Evolutionary conservation across 257 asterid species (phyloP).

Genomic region (Salvia miltiorrhiza): DNA sequence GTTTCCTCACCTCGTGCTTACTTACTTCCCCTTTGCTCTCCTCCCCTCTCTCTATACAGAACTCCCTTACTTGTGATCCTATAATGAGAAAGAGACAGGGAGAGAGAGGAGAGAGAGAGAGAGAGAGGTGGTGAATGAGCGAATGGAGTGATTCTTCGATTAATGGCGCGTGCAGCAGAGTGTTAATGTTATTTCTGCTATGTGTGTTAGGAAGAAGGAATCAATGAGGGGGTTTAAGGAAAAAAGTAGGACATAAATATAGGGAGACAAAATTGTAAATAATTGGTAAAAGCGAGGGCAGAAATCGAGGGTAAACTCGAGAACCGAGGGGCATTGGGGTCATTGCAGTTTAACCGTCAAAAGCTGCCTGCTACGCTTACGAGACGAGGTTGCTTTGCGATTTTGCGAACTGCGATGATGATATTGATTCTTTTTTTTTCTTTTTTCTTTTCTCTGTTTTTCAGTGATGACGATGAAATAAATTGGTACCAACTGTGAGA

Average conservation of each 20-base stretch:
- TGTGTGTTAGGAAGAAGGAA: constrained; percentile 13
- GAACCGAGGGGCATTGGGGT: constrained; percentile 29
- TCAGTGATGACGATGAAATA: no score
- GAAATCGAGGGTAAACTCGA: constrained; percentile 14
- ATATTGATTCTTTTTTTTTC: no score
- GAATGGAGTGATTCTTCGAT: constrained; percentile 12
- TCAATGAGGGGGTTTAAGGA: constrained; percentile 23
- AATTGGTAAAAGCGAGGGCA: constrained; percentile 10
- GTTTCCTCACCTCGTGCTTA: neutral
- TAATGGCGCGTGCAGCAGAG: constrained; percentile 24
- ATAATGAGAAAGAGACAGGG: constrained; percentile 18
- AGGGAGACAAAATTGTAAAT: constrained; percentile 26
- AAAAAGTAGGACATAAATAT: neutral
- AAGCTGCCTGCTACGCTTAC: neutral
- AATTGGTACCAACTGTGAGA: no score
- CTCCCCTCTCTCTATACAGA: constrained; percentile 19
- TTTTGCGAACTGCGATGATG: no score
- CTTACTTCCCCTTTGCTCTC: constrained; percentile 14
- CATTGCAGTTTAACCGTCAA: constrained; percentile 20
- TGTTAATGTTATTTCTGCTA: neutral
- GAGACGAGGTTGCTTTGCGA: no score
- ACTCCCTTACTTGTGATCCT: neutral
- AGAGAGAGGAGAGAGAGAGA: neutral
- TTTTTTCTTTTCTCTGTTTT: no score
- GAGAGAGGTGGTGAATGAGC: neutral